Conservation (phyloP, 345 rosid genomes). For the Linum trigynum region DNA sequence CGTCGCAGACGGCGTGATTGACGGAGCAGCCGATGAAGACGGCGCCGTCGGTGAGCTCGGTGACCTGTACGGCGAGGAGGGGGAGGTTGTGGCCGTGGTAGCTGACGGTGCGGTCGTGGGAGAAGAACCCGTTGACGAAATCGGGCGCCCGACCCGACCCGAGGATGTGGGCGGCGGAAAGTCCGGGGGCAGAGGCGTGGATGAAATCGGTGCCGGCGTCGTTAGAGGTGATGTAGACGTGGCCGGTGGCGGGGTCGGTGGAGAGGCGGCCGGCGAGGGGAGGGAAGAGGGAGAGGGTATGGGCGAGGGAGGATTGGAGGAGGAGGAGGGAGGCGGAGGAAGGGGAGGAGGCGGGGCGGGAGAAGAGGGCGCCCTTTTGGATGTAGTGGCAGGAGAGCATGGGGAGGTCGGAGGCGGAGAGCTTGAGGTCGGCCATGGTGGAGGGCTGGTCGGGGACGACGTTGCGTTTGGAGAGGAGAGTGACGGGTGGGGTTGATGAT, state of each 20-base stretch:
- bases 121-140: conserved; percentile 43
- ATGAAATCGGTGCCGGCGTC: conserved; percentile 63
- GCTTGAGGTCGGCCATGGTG: conserved; percentile 50
- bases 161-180: conserved; percentile 36
- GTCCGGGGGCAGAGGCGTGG: conserved; percentile 37
- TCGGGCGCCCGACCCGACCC: conserved; percentile 49
- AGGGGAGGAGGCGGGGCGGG: conserved; percentile 28
- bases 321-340: conserved; percentile 23
- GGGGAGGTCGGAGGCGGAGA: conserved; percentile 90
- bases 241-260: conserved; percentile 37
- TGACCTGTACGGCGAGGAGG: conserved; percentile 74
- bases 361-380: conserved; percentile 77
- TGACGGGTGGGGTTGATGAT: conserved; percentile 7
- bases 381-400: conserved; percentile 95
- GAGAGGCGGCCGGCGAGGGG: conserved; percentile 83
- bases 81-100: conserved; percentile 69
- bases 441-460: conserved; percentile 51
- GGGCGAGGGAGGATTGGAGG: conserved; percentile 43
- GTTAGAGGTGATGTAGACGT: conserved; percentile 51
- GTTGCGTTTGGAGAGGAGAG: conserved; percentile 39
- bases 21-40: conserved; percentile 64
- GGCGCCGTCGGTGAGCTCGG: conserved; percentile 55
- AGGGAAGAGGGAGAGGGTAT: conserved; percentile 53
- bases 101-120: conserved; percentile 56
- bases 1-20: conserved; percentile 77